These are phyloP conservation scores for Ganoderma meredithae DNA, from an alignment of 1,284 basidiomycete species.

Conservation along the genomic window DNA sequence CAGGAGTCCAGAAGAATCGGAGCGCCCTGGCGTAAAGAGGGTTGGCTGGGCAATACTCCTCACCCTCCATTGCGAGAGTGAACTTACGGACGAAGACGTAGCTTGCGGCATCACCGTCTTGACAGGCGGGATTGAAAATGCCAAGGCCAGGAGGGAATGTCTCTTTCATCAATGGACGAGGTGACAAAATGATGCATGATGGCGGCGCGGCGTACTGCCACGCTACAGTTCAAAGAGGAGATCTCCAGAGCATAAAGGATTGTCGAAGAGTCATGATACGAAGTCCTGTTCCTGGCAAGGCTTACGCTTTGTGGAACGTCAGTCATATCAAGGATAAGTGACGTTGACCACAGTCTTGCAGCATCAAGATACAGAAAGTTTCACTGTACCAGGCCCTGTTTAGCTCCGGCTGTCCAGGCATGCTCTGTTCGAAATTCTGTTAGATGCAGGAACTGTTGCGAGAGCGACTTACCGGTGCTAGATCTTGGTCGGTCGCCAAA, in stretches of 20 bases:
- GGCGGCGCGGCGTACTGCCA: constrained; percentile 13
- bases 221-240: neutral
- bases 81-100: neutral
- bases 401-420: constrained; percentile 2
- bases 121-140: neutral
- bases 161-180: neutral
- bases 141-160: neutral
- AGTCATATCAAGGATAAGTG: neutral
- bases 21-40: constrained; percentile 8
- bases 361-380: neutral
- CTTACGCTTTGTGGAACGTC: neutral
- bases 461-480: neutral
- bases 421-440: neutral
- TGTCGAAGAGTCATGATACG: constrained; percentile 20
- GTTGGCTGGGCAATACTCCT: neutral
- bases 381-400: neutral
- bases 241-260: constrained; percentile 22
- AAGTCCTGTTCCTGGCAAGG: neutral
- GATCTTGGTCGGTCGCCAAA: neutral
- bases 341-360: neutral
- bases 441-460: constrained; percentile 1
- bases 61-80: neutral
- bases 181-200: constrained; percentile 6
- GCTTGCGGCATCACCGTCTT: neutral
- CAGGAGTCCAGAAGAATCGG: constrained; percentile 6